These are phyloP conservation scores for Sordariomycetes sp. DNA, from an alignment of 2,329 filamentous ascomycete species.

Conservation along the genomic window DNA sequence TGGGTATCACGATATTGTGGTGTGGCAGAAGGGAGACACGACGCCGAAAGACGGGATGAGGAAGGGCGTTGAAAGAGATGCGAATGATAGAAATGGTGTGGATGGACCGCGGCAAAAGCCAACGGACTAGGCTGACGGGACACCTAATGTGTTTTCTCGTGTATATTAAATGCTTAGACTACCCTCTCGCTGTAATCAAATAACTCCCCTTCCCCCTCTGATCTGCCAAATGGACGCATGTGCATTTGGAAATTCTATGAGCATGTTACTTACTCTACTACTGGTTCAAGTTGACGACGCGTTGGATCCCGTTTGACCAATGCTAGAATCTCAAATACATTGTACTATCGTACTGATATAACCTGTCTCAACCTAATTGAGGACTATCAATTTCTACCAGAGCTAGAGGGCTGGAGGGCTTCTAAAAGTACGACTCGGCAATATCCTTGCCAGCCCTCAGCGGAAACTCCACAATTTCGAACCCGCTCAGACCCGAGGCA, in stretches of 20 bases:
- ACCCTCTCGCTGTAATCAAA: not conserved
- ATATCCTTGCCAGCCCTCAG: slow-evolving; percentile 1
- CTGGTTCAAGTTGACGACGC: no score
- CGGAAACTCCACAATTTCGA: slow-evolving; percentile 1
- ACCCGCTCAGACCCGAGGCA: not conserved
- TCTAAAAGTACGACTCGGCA: not conserved
- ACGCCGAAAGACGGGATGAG: not conserved
- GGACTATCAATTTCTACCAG: no score
- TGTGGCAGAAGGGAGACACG: not conserved
- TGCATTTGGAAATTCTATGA: not conserved
- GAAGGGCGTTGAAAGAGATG: not conserved
- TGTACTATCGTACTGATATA: no score
- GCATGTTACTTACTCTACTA: no score
- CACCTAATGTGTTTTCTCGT: not conserved
- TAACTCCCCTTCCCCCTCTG: not conserved
- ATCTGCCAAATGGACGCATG: not conserved
- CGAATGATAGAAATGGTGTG: not conserved
- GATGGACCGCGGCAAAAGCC: not conserved
- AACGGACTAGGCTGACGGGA: not conserved
- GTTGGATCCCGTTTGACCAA: no score
- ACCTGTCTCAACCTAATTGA: no score
- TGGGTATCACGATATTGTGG: not conserved
- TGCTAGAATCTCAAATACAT: no score
- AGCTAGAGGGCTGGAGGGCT: not conserved
- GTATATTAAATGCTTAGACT: not conserved